Evolutionary conservation across 495 filamentous ascomycete species (phyloP).

Genomic region (Letharia columbiana): DNA sequence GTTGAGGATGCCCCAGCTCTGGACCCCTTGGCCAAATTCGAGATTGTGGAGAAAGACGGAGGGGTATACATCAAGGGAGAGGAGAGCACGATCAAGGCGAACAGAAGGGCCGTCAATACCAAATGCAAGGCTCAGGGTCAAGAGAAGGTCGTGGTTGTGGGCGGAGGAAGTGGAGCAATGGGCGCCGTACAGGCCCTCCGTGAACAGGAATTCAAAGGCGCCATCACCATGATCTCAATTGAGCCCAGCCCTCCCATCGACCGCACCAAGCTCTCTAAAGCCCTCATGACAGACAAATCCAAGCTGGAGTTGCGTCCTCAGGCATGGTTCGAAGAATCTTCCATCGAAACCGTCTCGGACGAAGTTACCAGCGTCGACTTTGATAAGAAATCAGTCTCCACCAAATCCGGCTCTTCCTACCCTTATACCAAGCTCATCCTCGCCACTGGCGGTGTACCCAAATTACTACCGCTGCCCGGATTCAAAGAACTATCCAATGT

Average conservation of each 20-base stretch:
- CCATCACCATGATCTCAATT: slow-evolving; percentile 73
- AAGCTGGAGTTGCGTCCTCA: slow-evolving; percentile 67
- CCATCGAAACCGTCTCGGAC: slow-evolving; percentile 64
- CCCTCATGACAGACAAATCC: slow-evolving; percentile 69
- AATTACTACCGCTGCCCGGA: slow-evolving; percentile 68
- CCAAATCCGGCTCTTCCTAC: slow-evolving; percentile 58
- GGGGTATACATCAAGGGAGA: slow-evolving; percentile 78
- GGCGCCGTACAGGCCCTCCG: slow-evolving; percentile 75
- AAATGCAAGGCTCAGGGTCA: slow-evolving; percentile 55
- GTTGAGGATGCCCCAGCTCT: slow-evolving; percentile 90
- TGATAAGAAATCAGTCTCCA: slow-evolving; percentile 56
- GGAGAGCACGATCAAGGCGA: slow-evolving; percentile 68
- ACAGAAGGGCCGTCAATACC: slow-evolving; percentile 59
- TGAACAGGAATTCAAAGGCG: slow-evolving; percentile 68
- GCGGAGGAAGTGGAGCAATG: slow-evolving; percentile 77
- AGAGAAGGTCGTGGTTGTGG: slow-evolving; percentile 77
- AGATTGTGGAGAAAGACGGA: slow-evolving; percentile 66
- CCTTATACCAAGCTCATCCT: slow-evolving; percentile 84
- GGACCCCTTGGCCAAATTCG: slow-evolving; percentile 72
- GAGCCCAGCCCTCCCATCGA: slow-evolving; percentile 85
- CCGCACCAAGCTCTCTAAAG: slow-evolving; percentile 92
- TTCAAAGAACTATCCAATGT: slow-evolving; percentile 83
- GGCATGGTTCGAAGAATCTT: slow-evolving; percentile 69
- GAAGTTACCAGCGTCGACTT: slow-evolving; percentile 76
- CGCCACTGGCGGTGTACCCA: slow-evolving; percentile 74